These are phyloP conservation scores for Thraustotheca clavata DNA, from an alignment of 352 stramenopile genomes.

Conservation along the genomic window DNA sequence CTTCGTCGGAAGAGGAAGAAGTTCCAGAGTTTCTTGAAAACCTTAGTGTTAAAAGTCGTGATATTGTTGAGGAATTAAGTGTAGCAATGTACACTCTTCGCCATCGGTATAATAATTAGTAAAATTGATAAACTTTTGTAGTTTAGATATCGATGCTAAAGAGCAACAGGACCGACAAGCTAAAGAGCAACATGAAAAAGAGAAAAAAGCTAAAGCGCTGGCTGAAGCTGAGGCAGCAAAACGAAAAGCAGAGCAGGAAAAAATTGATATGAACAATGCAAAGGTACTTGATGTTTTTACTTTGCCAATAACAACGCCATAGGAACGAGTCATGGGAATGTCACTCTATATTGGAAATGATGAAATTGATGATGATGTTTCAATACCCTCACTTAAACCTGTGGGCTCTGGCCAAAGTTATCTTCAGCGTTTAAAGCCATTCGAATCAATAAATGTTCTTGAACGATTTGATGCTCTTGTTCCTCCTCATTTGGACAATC, in stretches of 20 bases:
- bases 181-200: neutral
- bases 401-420: too few species aligned
- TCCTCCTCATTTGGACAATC: neutral
- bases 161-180: constrained; percentile 8
- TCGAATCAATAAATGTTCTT: neutral
- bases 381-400: neutral
- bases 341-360: neutral
- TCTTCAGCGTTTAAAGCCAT: neutral
- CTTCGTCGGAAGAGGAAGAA: neutral
- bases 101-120: neutral
- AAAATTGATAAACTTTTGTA: neutral
- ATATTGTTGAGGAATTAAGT: constrained; percentile 20
- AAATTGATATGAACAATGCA: neutral
- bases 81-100: constrained; percentile 20
- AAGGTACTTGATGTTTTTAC: neutral
- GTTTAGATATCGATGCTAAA: constrained; percentile 4
- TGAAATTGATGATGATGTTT: constrained; percentile 2
- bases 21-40: neutral
- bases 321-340: constrained; percentile 12
- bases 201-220: neutral
- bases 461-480: constrained; percentile 15
- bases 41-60: neutral
- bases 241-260: neutral
- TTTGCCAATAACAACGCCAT: neutral
- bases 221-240: neutral